phyloP scores from a whole-genome alignment of 1,139 yeast genomes.

The Yamadazyma aaseri region DNA sequence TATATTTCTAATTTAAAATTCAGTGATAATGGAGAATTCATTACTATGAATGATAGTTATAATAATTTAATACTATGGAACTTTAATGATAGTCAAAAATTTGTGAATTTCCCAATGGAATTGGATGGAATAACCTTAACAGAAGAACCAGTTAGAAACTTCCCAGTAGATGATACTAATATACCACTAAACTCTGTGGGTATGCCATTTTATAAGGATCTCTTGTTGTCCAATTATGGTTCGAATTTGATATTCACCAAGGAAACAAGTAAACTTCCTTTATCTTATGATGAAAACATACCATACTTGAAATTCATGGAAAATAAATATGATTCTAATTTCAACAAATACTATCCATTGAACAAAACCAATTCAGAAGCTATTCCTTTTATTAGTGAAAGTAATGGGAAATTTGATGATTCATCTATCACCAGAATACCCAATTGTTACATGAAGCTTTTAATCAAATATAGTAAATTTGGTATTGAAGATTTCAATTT shows the following conservation, averaged over 20 bases:
- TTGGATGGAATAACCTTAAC: constrained; percentile 49
- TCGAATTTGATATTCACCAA: constrained; percentile 53
- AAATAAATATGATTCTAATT: constrained; percentile 50
- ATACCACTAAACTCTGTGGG: constrained; percentile 73
- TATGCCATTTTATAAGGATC: constrained; percentile 82
- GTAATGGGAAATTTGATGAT: constrained; percentile 29
- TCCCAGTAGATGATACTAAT: constrained; percentile 27
- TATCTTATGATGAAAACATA: constrained; percentile 38
- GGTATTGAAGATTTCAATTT: constrained; percentile 96
- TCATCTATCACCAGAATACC: constrained; percentile 47
- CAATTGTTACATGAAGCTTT: constrained; percentile 70
- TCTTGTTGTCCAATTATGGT: constrained; percentile 80
- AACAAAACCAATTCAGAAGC: constrained; percentile 24
- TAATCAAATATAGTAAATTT: constrained; percentile 81
- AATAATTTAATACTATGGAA: constrained; percentile 79
- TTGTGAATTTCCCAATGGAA: constrained; percentile 47
- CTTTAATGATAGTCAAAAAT: constrained; percentile 37
- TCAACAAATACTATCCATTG: constrained; percentile 47
- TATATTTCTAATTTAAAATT: constrained; percentile 60
- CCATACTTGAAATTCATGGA: constrained; percentile 48
- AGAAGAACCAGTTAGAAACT: constrained; percentile 21
- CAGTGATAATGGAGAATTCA: constrained; percentile 77
- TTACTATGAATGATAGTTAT: constrained; percentile 66
- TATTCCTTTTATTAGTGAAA: constrained; percentile 77
- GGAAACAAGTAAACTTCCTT: constrained; percentile 53